A percentile compares a stretch with the other conserved stretches of the same genome.
These are phyloP conservation scores for Leccinum imitatum DNA, from an alignment of 768 basidiomycete genomes.

Conservation along the genomic window DNA sequence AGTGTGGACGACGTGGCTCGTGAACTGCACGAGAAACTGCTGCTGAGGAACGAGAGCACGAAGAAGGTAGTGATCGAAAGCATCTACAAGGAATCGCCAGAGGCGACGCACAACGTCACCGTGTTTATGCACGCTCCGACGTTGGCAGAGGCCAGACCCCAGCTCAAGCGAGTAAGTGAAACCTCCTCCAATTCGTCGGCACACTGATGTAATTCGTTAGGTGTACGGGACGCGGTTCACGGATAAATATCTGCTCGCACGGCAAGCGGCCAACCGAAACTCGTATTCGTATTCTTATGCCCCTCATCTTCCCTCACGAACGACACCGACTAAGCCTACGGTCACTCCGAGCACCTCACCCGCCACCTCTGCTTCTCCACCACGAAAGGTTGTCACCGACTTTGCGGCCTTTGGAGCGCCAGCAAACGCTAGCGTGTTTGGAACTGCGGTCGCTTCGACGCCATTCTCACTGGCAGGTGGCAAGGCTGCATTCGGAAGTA, in stretches of 20 bases:
- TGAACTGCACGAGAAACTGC: conserved; percentile 87
- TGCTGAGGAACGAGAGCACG: conserved; percentile 92
- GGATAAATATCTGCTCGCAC: conserved; percentile 87
- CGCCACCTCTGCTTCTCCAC: conserved; percentile 54
- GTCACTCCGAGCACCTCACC: conserved; percentile 21
- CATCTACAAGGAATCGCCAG: conserved; percentile 90
- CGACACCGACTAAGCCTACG: conserved; percentile 40
- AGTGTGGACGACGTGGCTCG: conserved; percentile 96
- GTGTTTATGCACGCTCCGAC: conserved; percentile 76
- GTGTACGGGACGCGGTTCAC: conserved; percentile 95
- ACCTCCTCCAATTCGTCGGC: background rate
- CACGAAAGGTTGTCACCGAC: conserved; percentile 85
- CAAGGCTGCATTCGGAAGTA: conserved; percentile 82
- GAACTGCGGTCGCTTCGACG: conserved; percentile 77
- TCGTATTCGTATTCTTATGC: conserved; percentile 55
- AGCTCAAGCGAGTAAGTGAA: conserved; percentile 70
- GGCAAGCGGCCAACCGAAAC: conserved; percentile 55
- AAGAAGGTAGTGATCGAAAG: conserved; percentile 96
- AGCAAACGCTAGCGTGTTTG: conserved; percentile 74
- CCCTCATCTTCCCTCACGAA: conserved; percentile 45
- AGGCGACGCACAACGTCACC: conserved; percentile 85
- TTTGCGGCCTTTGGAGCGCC: conserved; percentile 85
- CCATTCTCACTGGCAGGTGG: conserved; percentile 78
- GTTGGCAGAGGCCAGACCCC: conserved; percentile 70
- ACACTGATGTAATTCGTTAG: conserved; percentile 40